Evolutionary conservation across 345 rosid species (phyloP).

Genomic region (Ceriops zippeliana): DNA sequence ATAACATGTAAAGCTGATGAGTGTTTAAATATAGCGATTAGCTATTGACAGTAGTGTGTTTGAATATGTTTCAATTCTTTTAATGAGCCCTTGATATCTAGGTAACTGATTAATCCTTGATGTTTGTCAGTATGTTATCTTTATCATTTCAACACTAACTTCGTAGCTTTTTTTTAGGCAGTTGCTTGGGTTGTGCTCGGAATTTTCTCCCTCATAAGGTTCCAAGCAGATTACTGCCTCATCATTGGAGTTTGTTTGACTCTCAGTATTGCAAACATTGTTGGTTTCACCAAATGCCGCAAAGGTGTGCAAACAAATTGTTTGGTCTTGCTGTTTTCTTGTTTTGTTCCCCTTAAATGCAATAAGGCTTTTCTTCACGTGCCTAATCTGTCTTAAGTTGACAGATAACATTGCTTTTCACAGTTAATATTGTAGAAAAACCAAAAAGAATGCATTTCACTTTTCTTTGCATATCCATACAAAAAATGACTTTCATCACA

Average conservation of each 20-base stretch:
- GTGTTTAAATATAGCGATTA: background rate
- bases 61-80: background rate
- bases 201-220: slow-evolving; percentile 69
- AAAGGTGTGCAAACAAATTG: slow-evolving; percentile 43
- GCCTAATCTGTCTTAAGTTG: too few species aligned
- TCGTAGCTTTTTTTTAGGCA: slow-evolving; percentile 37
- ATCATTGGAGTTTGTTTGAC: slow-evolving; percentile 73
- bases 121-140: background rate
- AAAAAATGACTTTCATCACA: too few species aligned
- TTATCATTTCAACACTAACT: background rate
- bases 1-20: background rate
- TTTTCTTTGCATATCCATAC: too few species aligned
- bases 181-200: slow-evolving; percentile 63
- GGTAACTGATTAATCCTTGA: background rate
- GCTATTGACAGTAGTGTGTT: background rate
- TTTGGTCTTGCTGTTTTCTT: background rate
- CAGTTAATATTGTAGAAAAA: too few species aligned
- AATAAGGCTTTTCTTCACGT: too few species aligned
- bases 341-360: too few species aligned
- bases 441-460: too few species aligned
- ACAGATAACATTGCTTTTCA: too few species aligned
- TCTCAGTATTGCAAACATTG: slow-evolving; percentile 66
- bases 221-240: slow-evolving; percentile 77
- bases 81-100: background rate
- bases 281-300: slow-evolving; percentile 76